Evolutionary conservation across 495 filamentous ascomycete genomes (phyloP), one percentile per base, ranked within the genome.

Genomic region (Penicillium waksmanii): DNA sequence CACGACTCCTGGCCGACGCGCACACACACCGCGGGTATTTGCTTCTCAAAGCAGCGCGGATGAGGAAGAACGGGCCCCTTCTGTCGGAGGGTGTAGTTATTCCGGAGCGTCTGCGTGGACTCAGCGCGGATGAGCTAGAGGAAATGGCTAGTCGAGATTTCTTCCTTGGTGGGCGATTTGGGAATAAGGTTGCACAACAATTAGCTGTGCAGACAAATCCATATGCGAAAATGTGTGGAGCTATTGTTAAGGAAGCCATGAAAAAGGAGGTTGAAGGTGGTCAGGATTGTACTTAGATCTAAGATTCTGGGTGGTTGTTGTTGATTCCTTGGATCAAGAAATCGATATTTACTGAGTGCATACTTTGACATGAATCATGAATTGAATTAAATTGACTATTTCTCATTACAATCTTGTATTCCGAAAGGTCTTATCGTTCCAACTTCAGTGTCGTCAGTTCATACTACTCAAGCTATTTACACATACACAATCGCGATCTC

Each of bases 231-330:
- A 80, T 96, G 67, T 96, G 92, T 75, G 92, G 91, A 13, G 84
- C 84, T 31, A 95, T 96, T 77, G 91, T 96, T 11, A 87, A 85
- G 72, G 89, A 94, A 77, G 91, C 90, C 42, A 84, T 96, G 83
- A 87, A 81, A 77, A 90, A 87, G 77, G 92, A 96, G 74, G 67
- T 77, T 53, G 70, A 65, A 62, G 70, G 63, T 34, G 67, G 51
- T 12, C 18, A 48, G 19, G 19, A 48, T 23, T 25, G 21, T 46
- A 46, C 15, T 38, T 38, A 13, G 12, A 3, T 38, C 36, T n/a
- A 38, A 38, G 2, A n/a, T 38, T 38, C 15, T 38, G 9, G 23
- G 23, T 2, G 1, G 23, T 2, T 23, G 1, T 23, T 23, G 3
- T 23, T 23, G 23, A 3, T 23, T 23, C 23, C 34, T 10, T 36